Evolutionary conservation across 2,329 filamentous ascomycete genomes (phyloP), one percentile per base, ranked within the genome.

Genomic region (Paraphoma sp.): DNA sequence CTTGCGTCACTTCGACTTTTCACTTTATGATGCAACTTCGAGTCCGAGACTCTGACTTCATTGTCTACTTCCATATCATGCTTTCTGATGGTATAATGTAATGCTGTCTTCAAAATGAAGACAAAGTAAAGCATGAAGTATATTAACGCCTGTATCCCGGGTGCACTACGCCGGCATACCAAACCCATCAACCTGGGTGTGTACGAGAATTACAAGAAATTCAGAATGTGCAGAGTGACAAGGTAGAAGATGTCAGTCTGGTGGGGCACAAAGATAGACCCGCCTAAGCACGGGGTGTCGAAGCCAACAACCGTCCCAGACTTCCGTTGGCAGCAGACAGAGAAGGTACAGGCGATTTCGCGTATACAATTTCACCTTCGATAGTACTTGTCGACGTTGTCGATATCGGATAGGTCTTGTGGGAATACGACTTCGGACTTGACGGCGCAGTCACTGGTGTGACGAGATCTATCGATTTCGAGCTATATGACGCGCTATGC

Each of bases 401-500:
- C 9, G 71, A 75, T 36, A 72, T 64, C 0, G 74, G 68, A n/a
- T 61, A 59, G 11, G 69, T 67, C 57, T 77, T 76, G 40, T 74
- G 57, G 16, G 71, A 74, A 50, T 75, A 75, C 9, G 67, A 64
- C 23, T 69, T 71, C 12, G 73, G 67, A 67, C 70, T 75, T 42
- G 72, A 70, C 1, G 76, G 65, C 6, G 71, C 65, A 3, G 72
- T 74, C 59, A 78, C 69, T 4, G 79, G 78, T 18, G 75, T 79
- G 31, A 81, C 79, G 6, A 82, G 76, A 41, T 82, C 79, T 51
- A 80, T 76, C 1, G 75, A 78, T 56, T 73, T 72, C n/a, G 73
- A 73, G 33, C 73, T 72, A 58, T 76, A 79, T 7, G 73, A 78
- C 12, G 72, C 70, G 46, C 69, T 71, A 49, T 76, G 68, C 16